Base-by-base conservation (phyloP, 108 stramenopile species). In the Pseudonitzschia multistriata region DNA sequence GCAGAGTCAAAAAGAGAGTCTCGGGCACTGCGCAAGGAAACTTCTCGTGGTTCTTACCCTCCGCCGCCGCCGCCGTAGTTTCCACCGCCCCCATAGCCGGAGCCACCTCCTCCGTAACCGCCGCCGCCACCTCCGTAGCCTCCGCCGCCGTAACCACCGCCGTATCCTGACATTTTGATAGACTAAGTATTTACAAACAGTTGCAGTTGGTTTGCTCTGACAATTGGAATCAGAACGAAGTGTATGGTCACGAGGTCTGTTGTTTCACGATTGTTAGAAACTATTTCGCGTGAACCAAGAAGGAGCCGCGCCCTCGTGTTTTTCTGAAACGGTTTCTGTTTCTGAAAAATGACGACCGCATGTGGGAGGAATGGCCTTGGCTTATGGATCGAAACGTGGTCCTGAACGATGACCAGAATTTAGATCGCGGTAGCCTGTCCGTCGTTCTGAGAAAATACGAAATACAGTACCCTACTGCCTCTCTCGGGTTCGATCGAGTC, bases 21-120 rank as follows among this genome's bases (percentile, higher is more conserved):
- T 33, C 35, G 19, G 17, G 34, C n/a, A 14, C 27, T 14, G 29
- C 27, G 14, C 39, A 17, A 27, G 4, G 13, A 13, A n/a, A 33
- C 54, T 67, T 52, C 55, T 52, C 56, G 37, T 35, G 66, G 63
- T 60, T 34, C 49, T 25, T 49, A 36, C 28, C 77, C 76, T 15
- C 72, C 74, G 13, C 81, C 81, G 27, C 70, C 69, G 15, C 80
- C 66, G 36, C 73, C 73, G 54, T 74, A 74, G 21, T 61, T 68
- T 37, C 78, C 78, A 45, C 73, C 71, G 60, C 71, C 63, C 15
- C 63, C 63, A 21, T 64, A 45, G 24, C 63, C n/a, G 42, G 22
- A 35, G 17, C 63, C 40, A 48, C 42, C 28, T 25, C 63, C 63
- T 10, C 42, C 33, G 59, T 60, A 60, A 21, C 59, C 63, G 25